Evolutionary conservation across 108 stramenopile species (phyloP).

Genomic region (Conticribra weissflogii): DNA sequence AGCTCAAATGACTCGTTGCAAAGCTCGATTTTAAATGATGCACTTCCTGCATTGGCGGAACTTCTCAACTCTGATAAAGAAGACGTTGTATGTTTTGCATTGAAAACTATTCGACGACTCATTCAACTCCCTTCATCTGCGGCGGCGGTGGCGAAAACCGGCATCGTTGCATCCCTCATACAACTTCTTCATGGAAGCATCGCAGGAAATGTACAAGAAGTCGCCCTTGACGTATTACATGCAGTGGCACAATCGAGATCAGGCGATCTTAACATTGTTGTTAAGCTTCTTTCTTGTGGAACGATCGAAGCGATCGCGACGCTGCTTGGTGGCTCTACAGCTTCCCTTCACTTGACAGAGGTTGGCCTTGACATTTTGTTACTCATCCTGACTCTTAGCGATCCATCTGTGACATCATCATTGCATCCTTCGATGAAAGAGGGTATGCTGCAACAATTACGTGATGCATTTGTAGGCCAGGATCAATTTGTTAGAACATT

Average conservation of each 20-base stretch:
- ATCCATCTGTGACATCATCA: constrained; percentile 36
- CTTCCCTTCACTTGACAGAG: not conserved
- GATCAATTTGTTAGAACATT: constrained; percentile 32
- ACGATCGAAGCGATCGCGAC: constrained; percentile 9
- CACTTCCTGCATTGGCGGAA: constrained; percentile 66
- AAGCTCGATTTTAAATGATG: constrained; percentile 62
- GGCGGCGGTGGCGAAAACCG: constrained; percentile 55
- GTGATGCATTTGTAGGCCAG: constrained; percentile 54
- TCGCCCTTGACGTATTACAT: constrained; percentile 65
- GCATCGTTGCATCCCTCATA: constrained; percentile 52
- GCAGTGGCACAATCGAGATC: constrained; percentile 23
- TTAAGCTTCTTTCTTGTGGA: constrained; percentile 14
- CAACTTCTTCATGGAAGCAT: constrained; percentile 12
- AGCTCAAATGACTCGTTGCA: constrained; percentile 72
- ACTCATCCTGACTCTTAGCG: constrained; percentile 50
- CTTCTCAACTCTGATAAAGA: constrained; percentile 43
- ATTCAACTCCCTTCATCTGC: constrained; percentile 73
- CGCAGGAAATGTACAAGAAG: constrained; percentile 7
- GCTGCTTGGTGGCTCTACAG: constrained; percentile 11
- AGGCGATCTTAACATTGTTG: not conserved
- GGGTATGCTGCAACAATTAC: constrained; percentile 18
- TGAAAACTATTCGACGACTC: constrained; percentile 62
- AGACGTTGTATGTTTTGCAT: constrained; percentile 52
- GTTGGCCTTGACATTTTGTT: constrained; percentile 64
- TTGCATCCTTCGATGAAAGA: constrained; percentile 3